A percentile compares a stretch with the other conserved stretches of the same genome.
These are phyloP conservation scores for Oryza rufipogon DNA, from an alignment of 176 grass and related monocot genomes.

Conservation along the genomic window DNA sequence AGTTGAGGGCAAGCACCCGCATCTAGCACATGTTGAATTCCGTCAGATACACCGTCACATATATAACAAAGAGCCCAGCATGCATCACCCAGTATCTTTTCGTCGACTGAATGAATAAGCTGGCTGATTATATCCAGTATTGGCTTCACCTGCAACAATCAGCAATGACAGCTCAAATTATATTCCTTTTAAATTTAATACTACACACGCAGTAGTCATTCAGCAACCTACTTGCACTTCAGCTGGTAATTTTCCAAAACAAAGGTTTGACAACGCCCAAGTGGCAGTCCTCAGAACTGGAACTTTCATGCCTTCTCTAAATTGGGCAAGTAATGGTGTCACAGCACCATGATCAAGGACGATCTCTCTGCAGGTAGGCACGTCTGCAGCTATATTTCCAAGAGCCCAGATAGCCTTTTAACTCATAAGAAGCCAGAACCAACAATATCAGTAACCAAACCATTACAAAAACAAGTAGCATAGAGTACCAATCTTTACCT, in stretches of 20 bases:
- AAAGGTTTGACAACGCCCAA: conserved; percentile 82
- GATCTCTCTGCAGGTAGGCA: conserved; percentile 68
- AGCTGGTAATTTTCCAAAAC: conserved; percentile 66
- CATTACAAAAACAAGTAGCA: conserved; percentile 8
- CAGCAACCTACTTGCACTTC: conserved; percentile 56
- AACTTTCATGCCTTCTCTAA: conserved; percentile 74
- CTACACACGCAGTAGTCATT: not conserved
- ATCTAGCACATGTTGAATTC: conserved; percentile 60
- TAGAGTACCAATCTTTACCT: conserved; percentile 47
- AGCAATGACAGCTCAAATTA: conserved; percentile 29
- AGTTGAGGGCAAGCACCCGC: conserved; percentile 56
- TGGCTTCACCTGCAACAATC: conserved; percentile 64
- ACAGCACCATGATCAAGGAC: conserved; percentile 74
- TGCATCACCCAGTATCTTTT: conserved; percentile 77
- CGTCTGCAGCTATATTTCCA: conserved; percentile 84
- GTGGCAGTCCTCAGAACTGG: conserved; percentile 81
- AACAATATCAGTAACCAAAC: conserved; percentile 28
- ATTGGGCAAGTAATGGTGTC: conserved; percentile 55
- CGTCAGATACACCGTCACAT: conserved; percentile 44
- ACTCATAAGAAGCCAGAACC: conserved; percentile 29
- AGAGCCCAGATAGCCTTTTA: conserved; percentile 79
- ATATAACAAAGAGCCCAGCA: conserved; percentile 68
- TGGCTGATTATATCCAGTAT: conserved; percentile 65
- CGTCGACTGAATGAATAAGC: conserved; percentile 78
- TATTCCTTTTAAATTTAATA: not conserved